Base-by-base conservation (phyloP, 2,329 filamentous ascomycete species). In the Aspergillus alliaceus region DNA sequence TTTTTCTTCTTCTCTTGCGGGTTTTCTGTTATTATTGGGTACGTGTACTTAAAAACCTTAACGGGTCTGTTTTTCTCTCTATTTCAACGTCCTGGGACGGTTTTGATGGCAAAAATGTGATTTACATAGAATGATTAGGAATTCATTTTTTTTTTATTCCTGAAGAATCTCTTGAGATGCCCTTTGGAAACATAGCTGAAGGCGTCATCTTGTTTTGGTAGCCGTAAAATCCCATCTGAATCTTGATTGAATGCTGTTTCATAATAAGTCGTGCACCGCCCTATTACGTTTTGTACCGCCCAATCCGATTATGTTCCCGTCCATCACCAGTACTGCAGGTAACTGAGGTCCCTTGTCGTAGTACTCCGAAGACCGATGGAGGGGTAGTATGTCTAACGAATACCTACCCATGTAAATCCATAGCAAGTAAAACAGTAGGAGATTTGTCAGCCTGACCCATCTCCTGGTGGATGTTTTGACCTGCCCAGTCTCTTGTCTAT, bases 1-100 rank as follows among this genome's bases (percentile, higher is more conserved):
- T 54, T 37, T 31, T 50, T 9, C 15, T 42, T 61, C n/a, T 65
- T 65, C 31, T 40, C 31, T 25, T 49, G n/a, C 54, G 54, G 20
- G 47, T 35, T 39, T n/a, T 20, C 29, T 32, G 44, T 22, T 18
- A 18, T 27, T 29, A 5, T 29, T 9, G 27, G 27, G 27, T 9
- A 31, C 27, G 32, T 32, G 44, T 48, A 32, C 12, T 34, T 32
- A 27, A 47, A 47, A 47, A 18, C 24, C 24, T 47, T 47, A 25
- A 22, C n/a, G 12, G 27, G 24, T 47, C 31, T 32, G 8, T 20
- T 6, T 32, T 7, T 48, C 11, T 18, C 15, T 48, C 11, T 48
- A 37, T 57, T 34, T 24, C 40, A 27, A 31, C n/a, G 25, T 34
- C n/a, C n/a, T 18, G 27, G 9, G 44, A 48, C n/a, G n/a, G 25